Evolutionary conservation across 768 basidiomycete species (phyloP).

Genomic region (Hirschioporus abietinus): DNA sequence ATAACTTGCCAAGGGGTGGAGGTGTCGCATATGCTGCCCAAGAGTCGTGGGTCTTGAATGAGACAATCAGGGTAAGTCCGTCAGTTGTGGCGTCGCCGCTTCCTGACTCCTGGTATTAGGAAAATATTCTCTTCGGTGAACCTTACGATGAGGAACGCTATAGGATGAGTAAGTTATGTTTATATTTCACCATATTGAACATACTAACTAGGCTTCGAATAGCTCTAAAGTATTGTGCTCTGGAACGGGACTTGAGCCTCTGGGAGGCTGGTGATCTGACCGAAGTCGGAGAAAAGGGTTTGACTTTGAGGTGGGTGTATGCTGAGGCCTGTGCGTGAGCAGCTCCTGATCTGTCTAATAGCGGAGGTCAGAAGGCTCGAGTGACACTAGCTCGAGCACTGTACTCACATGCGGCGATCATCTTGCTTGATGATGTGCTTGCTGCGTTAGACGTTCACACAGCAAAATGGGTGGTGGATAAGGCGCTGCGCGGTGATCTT

Average conservation of each 20-base stretch:
- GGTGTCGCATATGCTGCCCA: conserved; percentile 46
- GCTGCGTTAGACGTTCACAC: conserved; percentile 46
- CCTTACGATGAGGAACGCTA: conserved; percentile 41
- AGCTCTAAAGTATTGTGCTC: conserved; percentile 34
- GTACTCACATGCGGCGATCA: conserved; percentile 36
- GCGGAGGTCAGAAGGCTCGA: conserved; percentile 46
- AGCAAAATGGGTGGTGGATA: conserved; percentile 44
- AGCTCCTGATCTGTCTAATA: too few relatives aligned
- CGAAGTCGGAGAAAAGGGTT: conserved; percentile 66
- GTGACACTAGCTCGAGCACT: conserved; percentile 38
- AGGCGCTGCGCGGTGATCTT: conserved; percentile 43
- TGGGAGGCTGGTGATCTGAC: conserved; percentile 60
- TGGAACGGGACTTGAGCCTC: conserved; percentile 39
- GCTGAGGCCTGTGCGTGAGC: too few relatives aligned
- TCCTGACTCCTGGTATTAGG: conserved; percentile 22
- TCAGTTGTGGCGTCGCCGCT: conserved; percentile 34
- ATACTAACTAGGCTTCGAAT: background rate
- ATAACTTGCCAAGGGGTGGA: conserved; percentile 36
- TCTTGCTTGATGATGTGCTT: conserved; percentile 38
- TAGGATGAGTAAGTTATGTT: conserved; percentile 26
- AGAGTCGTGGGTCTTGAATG: conserved; percentile 45
- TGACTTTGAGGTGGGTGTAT: conserved; percentile 31
- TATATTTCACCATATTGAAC: background rate
- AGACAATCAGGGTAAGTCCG: conserved; percentile 28
- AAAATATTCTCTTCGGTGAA: conserved; percentile 48